These are phyloP conservation scores for Apophysomyces trapeziformis DNA, from an alignment of 371 early-diverging fungal genomes.

Conservation along the genomic window DNA sequence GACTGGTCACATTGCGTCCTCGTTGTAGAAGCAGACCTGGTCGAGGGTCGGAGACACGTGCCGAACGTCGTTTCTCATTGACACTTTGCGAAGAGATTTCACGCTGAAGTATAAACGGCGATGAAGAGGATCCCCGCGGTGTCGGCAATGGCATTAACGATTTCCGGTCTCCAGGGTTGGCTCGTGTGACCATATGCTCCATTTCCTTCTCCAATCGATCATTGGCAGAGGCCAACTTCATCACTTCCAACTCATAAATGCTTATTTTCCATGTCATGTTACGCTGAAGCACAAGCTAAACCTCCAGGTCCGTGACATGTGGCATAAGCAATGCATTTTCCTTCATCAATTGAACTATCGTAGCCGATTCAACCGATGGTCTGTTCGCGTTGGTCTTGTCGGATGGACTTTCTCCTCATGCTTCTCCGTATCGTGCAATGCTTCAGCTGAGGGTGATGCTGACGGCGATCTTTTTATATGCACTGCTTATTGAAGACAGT, in stretches of 20 bases:
- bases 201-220: constrained; percentile 56
- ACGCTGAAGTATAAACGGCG: neutral
- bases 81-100: neutral
- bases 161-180: constrained; percentile 6
- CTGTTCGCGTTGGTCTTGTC: neutral
- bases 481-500: too few relatives aligned
- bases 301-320: constrained; percentile 44
- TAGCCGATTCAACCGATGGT: constrained; percentile 19
- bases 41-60: neutral
- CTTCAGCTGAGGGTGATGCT: too few relatives aligned
- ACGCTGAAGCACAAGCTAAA: constrained; percentile 41
- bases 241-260: constrained; percentile 48
- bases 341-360: constrained; percentile 29
- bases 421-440: neutral
- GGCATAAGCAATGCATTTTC: constrained; percentile 42
- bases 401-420: neutral
- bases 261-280: constrained; percentile 44
- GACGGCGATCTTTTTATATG: too few relatives aligned
- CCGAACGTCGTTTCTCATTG: neutral
- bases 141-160: neutral
- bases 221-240: constrained; percentile 50
- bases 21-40: neutral
- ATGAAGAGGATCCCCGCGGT: neutral
- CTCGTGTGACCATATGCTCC: constrained; percentile 47
- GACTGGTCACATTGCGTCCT: neutral